Base-by-base conservation (phyloP, 345 rosid species). In the Theobroma cacao region DNA sequence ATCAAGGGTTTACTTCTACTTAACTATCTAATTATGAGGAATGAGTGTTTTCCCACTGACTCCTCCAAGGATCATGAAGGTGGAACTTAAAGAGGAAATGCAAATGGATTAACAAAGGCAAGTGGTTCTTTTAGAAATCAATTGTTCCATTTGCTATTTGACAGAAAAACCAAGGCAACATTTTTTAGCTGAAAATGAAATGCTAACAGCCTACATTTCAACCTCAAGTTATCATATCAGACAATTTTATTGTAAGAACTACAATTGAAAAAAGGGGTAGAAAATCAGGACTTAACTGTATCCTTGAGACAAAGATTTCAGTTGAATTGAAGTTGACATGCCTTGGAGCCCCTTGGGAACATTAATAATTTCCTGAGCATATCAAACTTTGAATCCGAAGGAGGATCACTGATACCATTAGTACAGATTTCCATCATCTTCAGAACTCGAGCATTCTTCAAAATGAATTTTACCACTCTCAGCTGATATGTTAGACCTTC, bases 311-410 rank as follows among this genome's bases (percentile, higher is more conserved):
- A 56, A 24, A 24, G 7, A 22, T 17, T 7, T 70, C 3, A 72
- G 31, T 52, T 72, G 45, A 72, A 72, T 50, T 72, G 43, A 20
- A 72, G 75, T 33, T 50, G 45, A 34, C 75, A 72, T 20, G 20
- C 61, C 41, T 52, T 50, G 60, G 61, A 72, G 22, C 30, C 10
- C 61, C 75, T 72, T 10, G 45, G 30, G 60, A 31, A 72, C 75
- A 72, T 72, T 31, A 30, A 33, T 31, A 72, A 72, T 33, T 72
- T 52, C 61, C 9, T 50, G 20, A 72, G 41, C 18, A 72, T 22
- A 52, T 20, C 45, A 33, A 31, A 3, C 52, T 66, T 66, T 22
- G 33, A 40, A 13, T 66, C 52, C n/a, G 12, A 40, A 22, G 33
- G 9, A 52, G 41, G 31, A 66, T 52, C 26, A 14, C 8, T 13